Evolutionary conservation across 148 eudicot genomes (phyloP), one percentile per base, ranked within the genome.

Genomic region (Nepenthes mirabilis): DNA sequence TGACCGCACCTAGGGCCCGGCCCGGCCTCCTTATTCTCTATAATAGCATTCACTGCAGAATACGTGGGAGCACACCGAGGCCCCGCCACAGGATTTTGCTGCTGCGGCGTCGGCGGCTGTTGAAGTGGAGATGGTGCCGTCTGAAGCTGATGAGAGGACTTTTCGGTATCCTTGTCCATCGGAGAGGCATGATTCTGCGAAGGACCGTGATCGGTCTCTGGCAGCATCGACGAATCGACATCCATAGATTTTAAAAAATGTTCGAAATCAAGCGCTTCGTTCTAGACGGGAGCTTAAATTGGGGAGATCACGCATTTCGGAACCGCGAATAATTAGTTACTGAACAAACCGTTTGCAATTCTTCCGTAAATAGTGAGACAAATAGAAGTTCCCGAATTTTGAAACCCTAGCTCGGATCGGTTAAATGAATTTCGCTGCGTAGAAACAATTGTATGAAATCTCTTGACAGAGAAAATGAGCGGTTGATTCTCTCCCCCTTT

Each of bases 1-100:
- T 93, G 98, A 1, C 98, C 98, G 36, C 98, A 93, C 75, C 98
- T 47, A 11, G 98, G 96, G 13, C 98, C 98, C 8, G 98, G 85
- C 37, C 98, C 98, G 37, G 88, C 98, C 68, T 88, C 98, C 65
- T 88, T 79, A 82, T 86, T 88, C 71, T 93, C 98, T 9, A 86
- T 47, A 6, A 88, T 56, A 2, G 96, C 98, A 68, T 88, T 86
- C 69, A 86, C 98, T 65, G 83, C 95, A 34, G 91, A 47, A 61
- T 91, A 91, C 49, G 71, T 70, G 9, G 98, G 98, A 14, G 98
- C 98, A 52, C 82, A 81, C 60, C 98, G 70, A 35, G 98, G 96
- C 33, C 98, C 98, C 32, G 67, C 79, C 65, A 79, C 83, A 0
- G 71, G 62, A 51, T 55, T 61, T 57, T 65, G 76, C 68, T 72